Evolutionary conservation across 139 green algal genomes (phyloP), one percentile per base, ranked within the genome.

Genomic region (Chlorella sp.): DNA sequence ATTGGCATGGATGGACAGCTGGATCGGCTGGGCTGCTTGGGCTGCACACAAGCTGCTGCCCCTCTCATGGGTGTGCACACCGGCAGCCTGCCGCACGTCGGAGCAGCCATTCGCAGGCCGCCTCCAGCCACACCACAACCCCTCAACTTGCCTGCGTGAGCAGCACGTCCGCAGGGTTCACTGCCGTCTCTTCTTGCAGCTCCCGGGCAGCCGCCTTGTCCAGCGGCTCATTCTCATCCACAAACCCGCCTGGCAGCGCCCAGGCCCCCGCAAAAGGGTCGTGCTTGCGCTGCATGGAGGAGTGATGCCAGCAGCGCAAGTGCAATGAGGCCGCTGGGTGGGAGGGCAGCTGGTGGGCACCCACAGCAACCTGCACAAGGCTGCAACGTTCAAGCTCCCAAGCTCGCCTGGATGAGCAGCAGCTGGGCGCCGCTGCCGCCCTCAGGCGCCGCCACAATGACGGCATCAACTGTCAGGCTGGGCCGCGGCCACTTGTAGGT

Each of bases 241-340:
- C 95, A 91, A 98, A 98, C 0, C 95, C 95, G 14, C 95, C 95
- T 8, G 95, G 95, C 14, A 98, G 89, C 22, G 95, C 95, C 94
- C 94, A 98, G 43, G 84, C 69, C 22, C 90, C 93, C 2, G 73
- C 84, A 83, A 65, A 87, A 2, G 87, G 87, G 67, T 88, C 72
- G 75, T 91, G 34, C 65, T 85, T 85, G 28, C 87, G 65, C 56
- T 90, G 64, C 78, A 32, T 1, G 41, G 13, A 11, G 34, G 36
- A n/a, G n/a, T n/a, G 19, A 64, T 24, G 67, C 34, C n/a, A 46
- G 67, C 1, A 3, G 67, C 7, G 32, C 65, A 32, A 22, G n/a
- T 41, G 65, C 32, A 14, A 17, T 9, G n/a, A 36, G 4, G 1
- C n/a, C n/a, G n/a, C n/a, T n/a, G n/a, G n/a, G n/a, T n/a, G n/a